phyloP scores from a whole-genome alignment of 2,329 filamentous ascomycete species.

The Alternaria panax region DNA sequence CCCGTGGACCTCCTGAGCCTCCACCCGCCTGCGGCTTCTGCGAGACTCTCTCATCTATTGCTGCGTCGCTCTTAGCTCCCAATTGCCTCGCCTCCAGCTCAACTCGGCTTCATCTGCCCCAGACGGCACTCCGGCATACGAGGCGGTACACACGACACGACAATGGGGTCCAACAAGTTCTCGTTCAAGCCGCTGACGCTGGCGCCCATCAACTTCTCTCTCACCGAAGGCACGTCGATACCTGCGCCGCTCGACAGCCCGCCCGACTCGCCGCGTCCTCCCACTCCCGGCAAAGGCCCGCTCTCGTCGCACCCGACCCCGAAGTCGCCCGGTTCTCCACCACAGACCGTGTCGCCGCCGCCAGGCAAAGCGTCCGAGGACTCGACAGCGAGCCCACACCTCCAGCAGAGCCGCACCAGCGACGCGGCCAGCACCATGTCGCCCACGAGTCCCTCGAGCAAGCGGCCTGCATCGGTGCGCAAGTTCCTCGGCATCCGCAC shows the following conservation, averaged over 20 bases:
- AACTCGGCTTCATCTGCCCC: constrained; percentile 15
- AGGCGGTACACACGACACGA: not conserved
- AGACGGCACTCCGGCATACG: constrained; percentile 4
- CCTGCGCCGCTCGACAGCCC: constrained; percentile 52
- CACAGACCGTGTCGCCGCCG: constrained; percentile 26
- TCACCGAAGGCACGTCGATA: constrained; percentile 53
- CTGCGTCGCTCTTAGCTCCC: constrained; percentile 23
- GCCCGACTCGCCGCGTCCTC: constrained; percentile 48
- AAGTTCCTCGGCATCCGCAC: constrained; percentile 51
- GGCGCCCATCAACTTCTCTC: constrained; percentile 51
- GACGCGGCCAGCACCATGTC: constrained; percentile 42
- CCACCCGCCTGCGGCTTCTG: constrained; percentile 27
- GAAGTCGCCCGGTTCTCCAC: constrained; percentile 37
- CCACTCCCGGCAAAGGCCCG: constrained; percentile 49
- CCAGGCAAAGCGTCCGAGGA: constrained; percentile 29
- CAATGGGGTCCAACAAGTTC: constrained; percentile 39
- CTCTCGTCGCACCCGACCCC: constrained; percentile 54
- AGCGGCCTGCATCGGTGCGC: constrained; percentile 51
- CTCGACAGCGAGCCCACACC: constrained; percentile 20
- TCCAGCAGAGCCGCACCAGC: constrained; percentile 35
- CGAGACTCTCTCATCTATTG: constrained; percentile 24
- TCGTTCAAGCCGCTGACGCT: constrained; percentile 48
- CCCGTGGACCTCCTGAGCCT: constrained; percentile 48
- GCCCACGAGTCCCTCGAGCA: constrained; percentile 41
- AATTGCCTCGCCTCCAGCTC: constrained; percentile 23